Base-by-base conservation (phyloP, 106 monocot genomes). In the Dendrobium huoshanense region DNA sequence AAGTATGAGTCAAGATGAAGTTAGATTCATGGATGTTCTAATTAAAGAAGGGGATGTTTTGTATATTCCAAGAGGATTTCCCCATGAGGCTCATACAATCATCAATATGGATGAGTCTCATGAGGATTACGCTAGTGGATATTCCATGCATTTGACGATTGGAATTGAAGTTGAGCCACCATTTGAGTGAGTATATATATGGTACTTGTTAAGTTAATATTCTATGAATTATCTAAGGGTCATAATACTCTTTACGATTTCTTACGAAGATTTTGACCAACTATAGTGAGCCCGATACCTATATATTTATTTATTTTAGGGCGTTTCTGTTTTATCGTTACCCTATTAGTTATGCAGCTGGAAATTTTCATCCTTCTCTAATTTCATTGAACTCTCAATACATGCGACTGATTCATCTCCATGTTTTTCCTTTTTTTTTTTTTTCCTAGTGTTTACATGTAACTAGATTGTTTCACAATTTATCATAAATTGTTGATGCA, bases 81-180 rank as follows among this genome's bases (percentile, higher is more conserved):
- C 80, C 45, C 96, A 96, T 80, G 94, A 94, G 70, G 96, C 96
- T 83, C 85, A 80, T 77, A 96, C 96, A 45, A n/a, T 77, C 5
- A 41, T 77, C 20, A 37, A 85, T 80, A 74, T 48, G 17, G 51
- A 7, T 81, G 82, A 80, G 80, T 78, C 73, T 77, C 18, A 44
- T 24, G 22, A 33, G 8, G 79, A 73, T 15, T 17, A 43, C 67
- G 31, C 49, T 79, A 9, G 61, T 45, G 75, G 72, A 9, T 88
- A 79, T 85, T 96, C 96, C 5, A 68, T 96, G 9, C 96, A 96
- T 45, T 86, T 96, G 85, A 96, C 96, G 17, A 85, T 96, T 87
- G 91, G 90, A 73, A 86, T 96, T 90, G 96, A 96, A 82, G 88
- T 96, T 51, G 96, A 96, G 77, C 86, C 91, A 70, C 96, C 96